These are phyloP conservation scores for Sesbania bispinosa DNA, from an alignment of 306 rosid genomes.

Conservation along the genomic window DNA sequence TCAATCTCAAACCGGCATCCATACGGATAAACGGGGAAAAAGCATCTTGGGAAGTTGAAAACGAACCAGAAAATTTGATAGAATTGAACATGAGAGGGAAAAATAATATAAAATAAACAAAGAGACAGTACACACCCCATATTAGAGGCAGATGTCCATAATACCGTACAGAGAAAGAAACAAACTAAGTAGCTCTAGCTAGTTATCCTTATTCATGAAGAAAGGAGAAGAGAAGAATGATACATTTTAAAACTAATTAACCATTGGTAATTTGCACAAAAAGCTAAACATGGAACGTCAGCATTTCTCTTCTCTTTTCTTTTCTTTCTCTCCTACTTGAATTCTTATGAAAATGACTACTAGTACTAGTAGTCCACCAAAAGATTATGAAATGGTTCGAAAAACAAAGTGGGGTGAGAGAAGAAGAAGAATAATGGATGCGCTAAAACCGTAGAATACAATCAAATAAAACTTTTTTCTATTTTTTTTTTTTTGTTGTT, in stretches of 20 bases:
- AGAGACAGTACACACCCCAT: conserved; percentile 4
- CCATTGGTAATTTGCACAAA: conserved; percentile 31
- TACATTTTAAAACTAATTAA: neutral
- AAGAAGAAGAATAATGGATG: neutral
- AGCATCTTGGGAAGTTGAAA: conserved; percentile 50
- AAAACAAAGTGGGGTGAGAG: neutral
- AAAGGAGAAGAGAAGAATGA: neutral
- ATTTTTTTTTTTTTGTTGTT: neutral
- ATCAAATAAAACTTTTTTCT: neutral
- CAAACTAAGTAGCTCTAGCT: conserved; percentile 12
- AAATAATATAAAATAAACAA: conserved; percentile 1
- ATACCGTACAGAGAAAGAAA: conserved; percentile 29
- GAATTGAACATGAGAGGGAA: conserved; percentile 31
- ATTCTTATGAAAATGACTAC: conserved; percentile 29
- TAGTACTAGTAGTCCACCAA: neutral
- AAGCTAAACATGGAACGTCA: conserved; percentile 14
- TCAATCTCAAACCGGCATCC: conserved; percentile 48
- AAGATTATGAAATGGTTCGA: conserved; percentile 20
- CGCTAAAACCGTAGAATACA: conserved; percentile 10
- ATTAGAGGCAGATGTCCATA: conserved; percentile 26
- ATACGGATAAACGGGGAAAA: conserved; percentile 48
- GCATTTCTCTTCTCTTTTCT: conserved; percentile 20
- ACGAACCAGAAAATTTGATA: conserved; percentile 32
- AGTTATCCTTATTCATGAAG: conserved; percentile 7
- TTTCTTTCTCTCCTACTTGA: conserved; percentile 23